phyloP scores from a whole-genome alignment of 2,329 filamentous ascomycete species.

The Trichoderma atrobrunneum region DNA sequence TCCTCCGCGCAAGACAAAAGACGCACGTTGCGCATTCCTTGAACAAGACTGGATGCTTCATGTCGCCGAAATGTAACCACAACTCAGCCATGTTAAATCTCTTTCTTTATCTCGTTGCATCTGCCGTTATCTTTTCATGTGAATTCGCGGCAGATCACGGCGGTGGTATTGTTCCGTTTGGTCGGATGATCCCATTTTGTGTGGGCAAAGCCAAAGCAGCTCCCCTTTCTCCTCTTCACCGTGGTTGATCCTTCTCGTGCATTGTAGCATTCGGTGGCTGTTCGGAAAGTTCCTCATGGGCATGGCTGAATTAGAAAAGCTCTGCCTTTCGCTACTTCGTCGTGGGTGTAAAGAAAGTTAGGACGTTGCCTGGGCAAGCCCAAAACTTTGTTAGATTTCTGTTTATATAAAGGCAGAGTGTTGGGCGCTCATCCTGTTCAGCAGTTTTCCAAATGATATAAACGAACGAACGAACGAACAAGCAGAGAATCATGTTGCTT shows the following conservation, averaged over 20 bases:
- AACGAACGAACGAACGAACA: not conserved
- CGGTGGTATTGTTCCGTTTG: not conserved
- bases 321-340: not conserved
- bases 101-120: not conserved
- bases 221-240: not conserved
- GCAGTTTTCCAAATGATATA: not conserved
- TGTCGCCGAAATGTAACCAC: constrained; percentile 1
- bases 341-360: not conserved
- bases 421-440: not conserved
- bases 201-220: not conserved
- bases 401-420: not conserved
- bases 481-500: not conserved
- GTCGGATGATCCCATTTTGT: not conserved
- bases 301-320: not conserved
- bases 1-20: not conserved
- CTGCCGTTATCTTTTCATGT: not conserved
- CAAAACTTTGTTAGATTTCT: not conserved
- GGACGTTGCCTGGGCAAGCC: not conserved
- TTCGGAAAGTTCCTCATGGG: not conserved
- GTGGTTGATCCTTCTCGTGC: not conserved
- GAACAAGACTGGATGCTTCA: not conserved
- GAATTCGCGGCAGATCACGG: not conserved
- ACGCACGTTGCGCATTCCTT: constrained; percentile 1
- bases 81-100: not conserved
- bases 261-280: not conserved